Percentiles rank a stretch among this genome's conserved stretches.
Conservation (phyloP, 768 basidiomycete genomes). For the Pisolithus microcarpus region DNA sequence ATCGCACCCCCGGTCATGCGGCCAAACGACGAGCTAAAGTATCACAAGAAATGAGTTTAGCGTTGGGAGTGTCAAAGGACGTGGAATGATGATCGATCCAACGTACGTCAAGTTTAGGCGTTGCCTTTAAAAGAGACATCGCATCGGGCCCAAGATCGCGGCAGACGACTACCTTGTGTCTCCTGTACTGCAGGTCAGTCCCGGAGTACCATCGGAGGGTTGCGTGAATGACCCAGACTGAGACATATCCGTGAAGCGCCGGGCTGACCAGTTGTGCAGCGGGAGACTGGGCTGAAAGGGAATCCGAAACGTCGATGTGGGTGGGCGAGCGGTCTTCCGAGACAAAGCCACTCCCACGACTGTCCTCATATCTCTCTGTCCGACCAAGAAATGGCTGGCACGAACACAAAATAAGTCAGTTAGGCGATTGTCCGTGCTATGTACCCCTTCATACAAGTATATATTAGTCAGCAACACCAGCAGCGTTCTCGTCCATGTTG, state of each 20-base stretch:
- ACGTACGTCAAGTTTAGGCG: constrained; percentile 48
- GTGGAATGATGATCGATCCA: no score
- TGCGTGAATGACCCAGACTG: constrained; percentile 21
- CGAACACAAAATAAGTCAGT: no score
- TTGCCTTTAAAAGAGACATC: constrained; percentile 48
- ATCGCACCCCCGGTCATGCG: constrained; percentile 48
- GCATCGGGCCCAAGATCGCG: constrained; percentile 57
- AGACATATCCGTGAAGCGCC: constrained; percentile 12
- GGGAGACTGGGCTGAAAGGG: no score
- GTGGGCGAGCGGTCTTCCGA: no score
- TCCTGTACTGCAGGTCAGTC: constrained; percentile 22
- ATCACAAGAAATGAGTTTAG: not conserved
- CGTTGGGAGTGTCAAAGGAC: not conserved
- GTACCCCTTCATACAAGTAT: no score
- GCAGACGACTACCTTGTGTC: constrained; percentile 46
- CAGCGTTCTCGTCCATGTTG: constrained; percentile 36
- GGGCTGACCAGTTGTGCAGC: no score
- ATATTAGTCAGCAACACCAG: constrained; percentile 24
- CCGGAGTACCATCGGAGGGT: constrained; percentile 4
- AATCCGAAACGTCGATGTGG: no score
- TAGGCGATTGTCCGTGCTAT: no score
- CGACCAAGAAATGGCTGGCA: no score
- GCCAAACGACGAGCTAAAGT: constrained; percentile 41
- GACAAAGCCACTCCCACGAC: no score
- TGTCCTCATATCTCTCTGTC: no score